Base-by-base conservation (phyloP, 345 rosid species). In the Linum lewisii region DNA sequence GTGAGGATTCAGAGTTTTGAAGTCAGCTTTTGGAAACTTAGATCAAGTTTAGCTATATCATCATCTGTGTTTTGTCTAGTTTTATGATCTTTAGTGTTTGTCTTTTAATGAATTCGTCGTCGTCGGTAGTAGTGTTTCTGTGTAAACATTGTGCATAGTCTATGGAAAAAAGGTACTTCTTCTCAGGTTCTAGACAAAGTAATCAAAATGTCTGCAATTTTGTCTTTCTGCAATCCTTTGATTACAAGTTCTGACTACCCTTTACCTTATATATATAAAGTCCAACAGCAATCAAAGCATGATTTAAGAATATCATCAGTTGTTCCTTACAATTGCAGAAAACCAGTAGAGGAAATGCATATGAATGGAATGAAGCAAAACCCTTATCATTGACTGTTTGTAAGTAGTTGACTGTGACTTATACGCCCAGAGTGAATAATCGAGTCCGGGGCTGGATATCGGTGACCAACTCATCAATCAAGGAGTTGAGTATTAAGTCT, bases 391-490 rank as follows among this genome's bases (percentile, higher is more conserved):
- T 21, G 34, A 29, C 7, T 29, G 34, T 52, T 21, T 21, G 15
- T 21, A 21, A 19, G 24, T 52, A 6, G 7, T 20, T 24, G 54
- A 51, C 54, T 10, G 22, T 13, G 19, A 7, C 54, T 51, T 51
- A 11, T 7, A 51, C 2, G 8, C 19, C n/a, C 54, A 0, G 1
- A 11, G 8, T 11, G 7, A 18, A 10, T 18, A 21, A 18, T n/a
- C 19, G n/a, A 18, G 21, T 7, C 19, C 19, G 25, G 23, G 13
- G 13, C 25, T 7, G 25, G 22, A 52, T 38, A 66, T 81, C 95
- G 42, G 69, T 67, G 65, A 84, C 59, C 51, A 83, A 77, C 55
- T 93, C 95, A 66, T 83, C 81, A 62, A 89, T 65, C 78, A 93
- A 73, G 63, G 77, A 57, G 62, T 69, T 52, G 24, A 86, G 70